Evolutionary conservation across 2,329 filamentous ascomycete species (phyloP), one percentile per base, ranked within the genome.

Genomic region (Neofusicoccum parvum): DNA sequence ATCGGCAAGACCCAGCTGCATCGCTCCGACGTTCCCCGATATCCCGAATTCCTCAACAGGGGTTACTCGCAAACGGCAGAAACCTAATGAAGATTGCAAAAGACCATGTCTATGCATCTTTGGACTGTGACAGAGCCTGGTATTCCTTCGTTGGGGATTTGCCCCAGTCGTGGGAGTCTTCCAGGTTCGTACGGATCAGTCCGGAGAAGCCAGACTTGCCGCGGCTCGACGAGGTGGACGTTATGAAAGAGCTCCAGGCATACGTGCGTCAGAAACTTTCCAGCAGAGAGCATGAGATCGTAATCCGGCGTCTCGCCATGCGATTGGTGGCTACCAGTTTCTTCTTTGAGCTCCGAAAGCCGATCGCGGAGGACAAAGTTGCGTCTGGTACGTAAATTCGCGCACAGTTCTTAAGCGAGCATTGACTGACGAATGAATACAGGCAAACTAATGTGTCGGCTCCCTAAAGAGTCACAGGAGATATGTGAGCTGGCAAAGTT

Each of bases 311-410:
- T 3, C 32, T 70, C 23, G 67, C 66, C 2, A 65, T 64, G 23
- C 48, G 62, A 3, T 48, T 72, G 15, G 67, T 71, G 1, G 67
- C 70, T 15, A 68, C 69, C 6, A 66, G 64, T 23, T 72, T 72
- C 68, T 72, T 69, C 53, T 72, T 69, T 56, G 68, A 72, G 43
- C 45, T 64, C 43, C 36, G 34, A 11, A 32, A 50, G 11, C 39
- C 27, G 3, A 20, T 50, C 14, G 32, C 23, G 3, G 36, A 62
- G 12, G 23, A 32, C 12, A 58, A 59, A 23, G 32, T 43, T 12
- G 64, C 46, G 23, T 12, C 20, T 34, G 67, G 67, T 67, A 62
- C 11, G 37, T 43, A 15, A 7, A 23, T 32, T 23, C 23, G 23
- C 23, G 3, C 23, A 23, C 3, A 3, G 23, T 23, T 23, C 3